Evolutionary conservation across 1,284 basidiomycete species (phyloP), one percentile per base, ranked within the genome.

Genomic region (Apiotrichum gracile): DNA sequence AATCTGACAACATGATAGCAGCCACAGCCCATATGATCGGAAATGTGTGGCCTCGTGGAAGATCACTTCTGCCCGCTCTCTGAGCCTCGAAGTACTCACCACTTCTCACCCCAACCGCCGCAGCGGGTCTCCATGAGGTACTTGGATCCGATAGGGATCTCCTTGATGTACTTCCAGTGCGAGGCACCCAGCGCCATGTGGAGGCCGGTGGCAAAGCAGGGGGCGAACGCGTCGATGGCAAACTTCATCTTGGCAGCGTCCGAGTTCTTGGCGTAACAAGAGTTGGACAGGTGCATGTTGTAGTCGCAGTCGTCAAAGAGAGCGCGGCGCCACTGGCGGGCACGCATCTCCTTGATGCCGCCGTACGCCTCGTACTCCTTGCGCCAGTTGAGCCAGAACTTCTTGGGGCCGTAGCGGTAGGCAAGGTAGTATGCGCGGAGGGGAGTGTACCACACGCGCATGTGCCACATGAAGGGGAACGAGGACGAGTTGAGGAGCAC

Each of bases 71-170:
- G n/a, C n/a, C n/a, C n/a, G n/a, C n/a, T n/a, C n/a, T n/a, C 37
- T n/a, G 14, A 19, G 21, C 38, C 4, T 4, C 7, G 5, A 17
- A 4, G 9, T 16, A 72, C 82, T 62, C 60, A 88, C 89, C 89
- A 91, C 81, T 92, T 92, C 47, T 85, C 78, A 55, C 90, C 89
- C 87, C 88, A 92, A 4, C 83, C 79, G 5, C 77, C 85, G 17
- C 87, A 73, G 29, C 73, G 78, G n/a, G 82, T 71, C 49, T 86
- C 80, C 33, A 91, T 80, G 69, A 88, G 83, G 64, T 88, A 92
- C 8, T 72, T 70, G 2, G 80, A 67, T 16, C 87, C 76, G 44
- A 89, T 83, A 0, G 88, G 84, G 40, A 92, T 89, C 75, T 92
- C 89, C 41, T 83, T 82, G 45, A 88, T 73, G 72, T 86, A 91